Evolutionary conservation across 495 filamentous ascomycete species (phyloP), one percentile per base, ranked within the genome.

Genomic region (Lichina pygmaea): DNA sequence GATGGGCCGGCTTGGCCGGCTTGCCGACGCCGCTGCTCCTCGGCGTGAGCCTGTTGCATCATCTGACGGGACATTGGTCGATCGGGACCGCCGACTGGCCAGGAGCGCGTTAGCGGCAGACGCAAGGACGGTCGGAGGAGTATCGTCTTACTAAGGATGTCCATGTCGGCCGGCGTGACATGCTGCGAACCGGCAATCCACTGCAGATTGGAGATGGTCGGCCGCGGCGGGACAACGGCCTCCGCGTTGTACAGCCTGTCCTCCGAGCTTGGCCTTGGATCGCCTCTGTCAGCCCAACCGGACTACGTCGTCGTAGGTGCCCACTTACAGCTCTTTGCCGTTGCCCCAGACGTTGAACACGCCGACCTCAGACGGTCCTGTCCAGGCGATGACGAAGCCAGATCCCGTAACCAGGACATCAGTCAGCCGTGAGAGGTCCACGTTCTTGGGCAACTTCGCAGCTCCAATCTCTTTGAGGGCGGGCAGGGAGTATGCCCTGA

Each of bases 151-250:
- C 64, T 89, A 34, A 95, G 59, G 7, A 91, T 57, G 51, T 95
- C 89, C 62, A 97, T 72, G 56, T 97, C 91, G n/a, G 76, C 64
- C 11, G 82, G 77, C 13, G 80, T 80, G 34, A 97, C 66, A 49
- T 92, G 81, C 58, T 93, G 86, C 10, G 91, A 94, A 2, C 89
- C 91, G 0, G 85, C 75, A 37, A 97, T 82, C 89, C 89, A 97
- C 57, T 93, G 82, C 16, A 97, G 55, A 50, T 89, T 93, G 8
- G 81, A 86, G 42, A 97, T 97, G 1, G 86, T 93, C n/a, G 89
- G 91, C 33, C 89, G 70, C 11, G 80, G 66, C 4, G 86, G 89
- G 12, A 78, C 65, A 11, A 67, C 52, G 11, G 75, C 70, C 48
- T 76, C 63, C 6, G 77, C 71, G 49, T 93, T 92, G 59, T 78